Evolutionary conservation across 495 filamentous ascomycete genomes (phyloP), one percentile per base, ranked within the genome.

Genomic region (Penicillium cosmopolitanum): DNA sequence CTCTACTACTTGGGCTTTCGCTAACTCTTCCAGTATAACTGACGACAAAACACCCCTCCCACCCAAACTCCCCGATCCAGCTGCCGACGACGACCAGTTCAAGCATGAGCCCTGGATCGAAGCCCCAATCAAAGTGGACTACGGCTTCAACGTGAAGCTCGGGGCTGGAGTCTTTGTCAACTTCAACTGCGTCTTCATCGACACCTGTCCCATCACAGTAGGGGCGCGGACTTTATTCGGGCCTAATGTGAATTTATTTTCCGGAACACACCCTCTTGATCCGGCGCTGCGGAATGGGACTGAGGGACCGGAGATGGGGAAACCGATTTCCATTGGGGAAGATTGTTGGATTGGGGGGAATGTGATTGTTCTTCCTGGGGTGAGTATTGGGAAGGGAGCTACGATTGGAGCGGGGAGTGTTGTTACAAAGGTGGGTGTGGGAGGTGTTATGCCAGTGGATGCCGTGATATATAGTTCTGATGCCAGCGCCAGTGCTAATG

Each of bases 311-410:
- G 93, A 96, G 73, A 64, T 74, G 23, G 93, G 92, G 1, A 85
- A 82, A 55, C 87, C 89, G 16, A 89, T 97, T 62, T 80, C 75
- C 13, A 86, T 96, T 57, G 91, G 87, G 0, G 90, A 96, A 64
- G 93, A 96, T 70, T 95, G 91, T 63, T 97, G 93, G 93, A 70
- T 97, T 25, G 91, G 89, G 0, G 93, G 93, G 0, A 88, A 88
- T 68, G 91, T 89, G 9, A 82, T 81, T 40, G 78, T 97, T 7
- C 70, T 90, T 16, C 86, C 90, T 0, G 93, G 93, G 0, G 90
- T 97, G 23, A 93, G 79, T 7, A 87, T 96, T 59, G 93, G 93
- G 0, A 88, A 83, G 61, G 89, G 92, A 1, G 83, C 82, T 16
- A 87, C 87, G 0, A 80, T 96, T 64, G 93, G 90, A 0, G 92